Evolutionary conservation across 495 filamentous ascomycete genomes (phyloP).

Genomic region (Gamarada debralockiae): DNA sequence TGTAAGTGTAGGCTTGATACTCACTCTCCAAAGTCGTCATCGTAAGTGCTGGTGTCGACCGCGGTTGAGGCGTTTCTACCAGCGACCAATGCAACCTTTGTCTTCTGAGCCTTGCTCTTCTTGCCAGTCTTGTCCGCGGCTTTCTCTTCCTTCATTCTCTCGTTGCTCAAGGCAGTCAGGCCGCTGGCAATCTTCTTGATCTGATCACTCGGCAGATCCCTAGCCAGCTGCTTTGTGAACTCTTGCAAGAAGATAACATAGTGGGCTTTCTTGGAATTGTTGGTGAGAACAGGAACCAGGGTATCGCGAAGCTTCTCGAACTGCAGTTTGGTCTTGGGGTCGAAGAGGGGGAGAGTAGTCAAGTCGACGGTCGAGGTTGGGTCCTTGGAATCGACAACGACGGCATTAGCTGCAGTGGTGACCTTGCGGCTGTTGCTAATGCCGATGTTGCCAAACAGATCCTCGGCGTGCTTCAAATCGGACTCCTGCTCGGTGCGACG

Average conservation of each 20-base stretch:
- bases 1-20: conserved; percentile 26
- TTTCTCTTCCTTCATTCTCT: conserved; percentile 99
- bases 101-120: conserved; percentile 94
- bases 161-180: conserved; percentile 82
- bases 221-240: conserved; percentile 79
- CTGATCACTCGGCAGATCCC: conserved; percentile 84
- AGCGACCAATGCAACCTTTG: conserved; percentile 78
- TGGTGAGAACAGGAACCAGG: conserved; percentile 68
- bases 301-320: conserved; percentile 72
- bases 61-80: conserved; percentile 56
- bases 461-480: conserved; percentile 87
- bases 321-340: conserved; percentile 79
- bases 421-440: conserved; percentile 63
- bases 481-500: conserved; percentile 78
- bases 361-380: conserved; percentile 79
- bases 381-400: conserved; percentile 65
- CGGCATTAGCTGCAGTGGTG: conserved; percentile 51
- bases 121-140: conserved; percentile 88
- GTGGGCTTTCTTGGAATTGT: conserved; percentile 81
- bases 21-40: conserved; percentile 74
- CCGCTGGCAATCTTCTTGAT: conserved; percentile 91
- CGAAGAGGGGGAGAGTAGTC: conserved; percentile 75
- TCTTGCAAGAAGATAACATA: conserved; percentile 88
- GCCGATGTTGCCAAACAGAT: conserved; percentile 80
- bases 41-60: conserved; percentile 71